Percentiles rank a stretch among this genome's conserved stretches.
phyloP scores from a whole-genome alignment of 2,329 filamentous ascomycete species.

The Trichoderma guizhouense region DNA sequence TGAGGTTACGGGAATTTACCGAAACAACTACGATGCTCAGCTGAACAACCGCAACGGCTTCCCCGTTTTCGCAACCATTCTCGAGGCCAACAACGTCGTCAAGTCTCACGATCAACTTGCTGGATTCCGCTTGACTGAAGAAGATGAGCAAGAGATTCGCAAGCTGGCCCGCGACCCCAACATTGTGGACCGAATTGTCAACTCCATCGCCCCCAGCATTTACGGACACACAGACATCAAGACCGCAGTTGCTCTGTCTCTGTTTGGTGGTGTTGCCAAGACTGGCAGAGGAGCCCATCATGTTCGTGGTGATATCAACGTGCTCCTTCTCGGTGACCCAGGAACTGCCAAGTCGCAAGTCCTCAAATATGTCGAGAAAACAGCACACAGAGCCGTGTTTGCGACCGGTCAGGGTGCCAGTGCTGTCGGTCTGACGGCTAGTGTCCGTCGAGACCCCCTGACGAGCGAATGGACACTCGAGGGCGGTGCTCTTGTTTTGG shows the following conservation, averaged over 20 bases:
- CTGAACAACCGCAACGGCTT: conserved; percentile 99
- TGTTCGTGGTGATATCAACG: conserved; percentile 96
- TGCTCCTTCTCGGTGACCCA: conserved; percentile 91
- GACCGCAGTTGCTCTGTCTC: conserved; percentile 87
- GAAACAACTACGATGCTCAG: conserved; percentile 96
- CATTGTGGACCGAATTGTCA: conserved; percentile 88
- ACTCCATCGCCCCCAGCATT: conserved; percentile 93
- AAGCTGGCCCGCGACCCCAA: conserved; percentile 83
- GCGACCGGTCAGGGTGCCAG: conserved; percentile 96
- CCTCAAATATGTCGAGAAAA: conserved; percentile 96
- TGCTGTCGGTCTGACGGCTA: conserved; percentile 95
- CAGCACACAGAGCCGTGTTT: conserved; percentile 93
- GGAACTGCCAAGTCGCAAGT: conserved; percentile 98
- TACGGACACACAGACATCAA: conserved; percentile 97
- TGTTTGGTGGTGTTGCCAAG: conserved; percentile 95
- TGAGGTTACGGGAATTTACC: conserved; percentile 93
- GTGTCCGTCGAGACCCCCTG: conserved; percentile 89
- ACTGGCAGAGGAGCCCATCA: conserved; percentile 82
- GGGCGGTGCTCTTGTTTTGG: conserved; percentile 90
- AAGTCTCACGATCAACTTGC: conserved; percentile 97
- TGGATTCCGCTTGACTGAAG: conserved; percentile 90
- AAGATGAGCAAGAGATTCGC: conserved; percentile 89
- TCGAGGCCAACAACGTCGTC: conserved; percentile 95
- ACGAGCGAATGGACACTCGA: conserved; percentile 98
- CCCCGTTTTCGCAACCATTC: conserved; percentile 94